Evolutionary conservation across 2,329 filamentous ascomycete genomes (phyloP).

Genomic region (Hypomyces perniciosus): DNA sequence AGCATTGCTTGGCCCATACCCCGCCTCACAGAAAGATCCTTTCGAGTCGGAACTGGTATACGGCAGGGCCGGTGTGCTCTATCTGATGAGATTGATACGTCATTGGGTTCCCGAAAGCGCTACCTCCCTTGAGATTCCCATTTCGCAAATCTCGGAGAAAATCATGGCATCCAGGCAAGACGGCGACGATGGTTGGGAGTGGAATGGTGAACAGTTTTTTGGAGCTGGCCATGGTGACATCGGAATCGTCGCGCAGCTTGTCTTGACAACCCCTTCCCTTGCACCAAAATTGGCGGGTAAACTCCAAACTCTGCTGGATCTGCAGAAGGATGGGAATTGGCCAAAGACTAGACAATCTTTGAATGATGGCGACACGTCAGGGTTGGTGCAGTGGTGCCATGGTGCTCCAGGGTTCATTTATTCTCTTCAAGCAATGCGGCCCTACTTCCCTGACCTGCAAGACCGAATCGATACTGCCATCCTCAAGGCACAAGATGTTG

Average conservation of each 20-base stretch:
- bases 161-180: constrained; percentile 48
- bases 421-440: constrained; percentile 50
- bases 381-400: constrained; percentile 57
- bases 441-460: constrained; percentile 49
- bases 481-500: constrained; percentile 43
- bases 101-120: constrained; percentile 47
- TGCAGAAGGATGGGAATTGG: constrained; percentile 61
- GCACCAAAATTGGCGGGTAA: constrained; percentile 48
- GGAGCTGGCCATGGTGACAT: constrained; percentile 64
- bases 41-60: constrained; percentile 57
- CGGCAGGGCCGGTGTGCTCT: constrained; percentile 62
- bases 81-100: constrained; percentile 58
- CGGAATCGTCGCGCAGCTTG: constrained; percentile 64
- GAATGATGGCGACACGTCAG: constrained; percentile 31
- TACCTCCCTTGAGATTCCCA: constrained; percentile 45
- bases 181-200: constrained; percentile 50
- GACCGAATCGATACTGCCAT: constrained; percentile 49
- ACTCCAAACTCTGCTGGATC: constrained; percentile 49
- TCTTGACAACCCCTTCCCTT: constrained; percentile 50
- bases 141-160: constrained; percentile 50
- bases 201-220: constrained; percentile 56
- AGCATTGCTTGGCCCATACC: constrained; percentile 25
- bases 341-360: constrained; percentile 39
- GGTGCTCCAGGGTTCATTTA: constrained; percentile 58
- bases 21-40: constrained; percentile 27